These are phyloP conservation scores for Aspergillus thermomutatus DNA, from an alignment of 2,329 filamentous ascomycete genomes.

Conservation along the genomic window DNA sequence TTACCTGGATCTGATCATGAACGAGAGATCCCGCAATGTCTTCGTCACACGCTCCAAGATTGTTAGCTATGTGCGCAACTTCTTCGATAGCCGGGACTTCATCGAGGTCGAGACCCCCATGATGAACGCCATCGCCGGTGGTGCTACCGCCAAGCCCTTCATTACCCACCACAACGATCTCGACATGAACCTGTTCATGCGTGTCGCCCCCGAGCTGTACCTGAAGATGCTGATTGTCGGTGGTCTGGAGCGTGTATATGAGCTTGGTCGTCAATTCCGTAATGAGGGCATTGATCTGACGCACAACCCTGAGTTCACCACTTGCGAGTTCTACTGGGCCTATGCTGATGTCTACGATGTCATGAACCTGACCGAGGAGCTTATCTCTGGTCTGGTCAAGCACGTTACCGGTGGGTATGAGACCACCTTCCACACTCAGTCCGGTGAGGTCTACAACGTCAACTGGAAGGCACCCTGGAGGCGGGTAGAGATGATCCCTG, in stretches of 20 bases:
- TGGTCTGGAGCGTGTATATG: conserved; percentile 90
- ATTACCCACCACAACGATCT: conserved; percentile 94
- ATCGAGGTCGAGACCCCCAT: conserved; percentile 95
- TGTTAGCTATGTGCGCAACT: conserved; percentile 81
- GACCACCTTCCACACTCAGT: conserved; percentile 82
- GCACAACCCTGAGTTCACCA: conserved; percentile 98
- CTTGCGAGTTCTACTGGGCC: conserved; percentile 94
- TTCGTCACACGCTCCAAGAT: conserved; percentile 86
- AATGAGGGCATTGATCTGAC: conserved; percentile 91
- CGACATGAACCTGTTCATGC: conserved; percentile 91
- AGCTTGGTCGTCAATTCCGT: conserved; percentile 91
- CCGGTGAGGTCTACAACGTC: conserved; percentile 80
- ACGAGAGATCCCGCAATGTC: conserved; percentile 77
- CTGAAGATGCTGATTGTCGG: conserved; percentile 96
- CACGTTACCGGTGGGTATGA: conserved; percentile 78
- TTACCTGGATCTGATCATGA: conserved; percentile 96
- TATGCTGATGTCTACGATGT: conserved; percentile 90
- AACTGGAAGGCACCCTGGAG: conserved; percentile 97
- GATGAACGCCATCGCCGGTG: conserved; percentile 93
- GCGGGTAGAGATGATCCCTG: conserved; percentile 91
- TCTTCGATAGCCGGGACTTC: conserved; percentile 84
- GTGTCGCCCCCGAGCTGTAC: conserved; percentile 91
- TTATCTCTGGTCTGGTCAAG: conserved; percentile 87
- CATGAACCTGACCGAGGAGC: conserved; percentile 87
- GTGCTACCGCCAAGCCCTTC: conserved; percentile 93